A percentile compares a stretch with the other conserved stretches of the same genome.
These are phyloP conservation scores for Beta lomatogona DNA, from an alignment of 179 eudicot genomes.

Conservation along the genomic window DNA sequence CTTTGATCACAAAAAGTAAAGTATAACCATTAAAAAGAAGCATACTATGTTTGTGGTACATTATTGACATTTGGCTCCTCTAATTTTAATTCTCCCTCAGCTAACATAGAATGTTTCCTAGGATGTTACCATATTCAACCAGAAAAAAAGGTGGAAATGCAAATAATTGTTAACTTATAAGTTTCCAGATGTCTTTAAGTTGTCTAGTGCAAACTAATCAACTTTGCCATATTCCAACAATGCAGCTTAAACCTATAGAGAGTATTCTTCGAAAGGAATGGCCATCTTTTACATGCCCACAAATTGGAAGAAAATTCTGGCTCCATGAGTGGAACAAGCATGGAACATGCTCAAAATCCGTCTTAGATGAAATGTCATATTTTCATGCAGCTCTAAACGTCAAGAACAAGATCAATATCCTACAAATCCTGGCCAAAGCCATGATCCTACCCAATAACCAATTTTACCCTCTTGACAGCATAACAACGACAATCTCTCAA, in stretches of 20 bases:
- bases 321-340: constrained; percentile 44
- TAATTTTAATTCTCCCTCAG: no score
- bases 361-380: constrained; percentile 26
- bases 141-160: no score
- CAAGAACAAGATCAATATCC: constrained; percentile 28
- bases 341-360: constrained; percentile 34
- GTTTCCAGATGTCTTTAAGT: no score
- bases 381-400: constrained; percentile 24
- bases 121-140: no score
- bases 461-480: constrained; percentile 4
- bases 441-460: constrained; percentile 28
- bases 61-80: no score
- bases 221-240: neutral
- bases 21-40: no score
- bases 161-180: no score
- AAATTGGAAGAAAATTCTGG: constrained; percentile 40
- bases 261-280: constrained; percentile 22
- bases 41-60: no score
- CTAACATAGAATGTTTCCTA: no score
- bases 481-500: constrained; percentile 9
- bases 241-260: constrained; percentile 30
- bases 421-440: constrained; percentile 27
- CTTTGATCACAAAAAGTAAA: no score
- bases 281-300: constrained; percentile 36
- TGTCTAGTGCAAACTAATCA: neutral